Conservation (phyloP, 139 green algal species). For the Tetraselmis chui region DNA sequence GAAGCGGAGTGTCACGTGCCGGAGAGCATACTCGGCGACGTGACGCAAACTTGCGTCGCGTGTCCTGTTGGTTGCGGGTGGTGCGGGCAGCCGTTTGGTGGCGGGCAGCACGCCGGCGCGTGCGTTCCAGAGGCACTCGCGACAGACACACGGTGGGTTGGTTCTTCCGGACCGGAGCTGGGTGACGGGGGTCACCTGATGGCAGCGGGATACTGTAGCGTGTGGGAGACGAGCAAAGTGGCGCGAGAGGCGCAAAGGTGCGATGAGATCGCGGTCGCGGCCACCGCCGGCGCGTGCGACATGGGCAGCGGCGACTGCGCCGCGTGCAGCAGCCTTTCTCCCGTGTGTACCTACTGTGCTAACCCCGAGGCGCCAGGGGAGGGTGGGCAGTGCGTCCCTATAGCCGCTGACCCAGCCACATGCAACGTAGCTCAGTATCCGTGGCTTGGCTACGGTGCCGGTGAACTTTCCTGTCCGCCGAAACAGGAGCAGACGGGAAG, state of each 20-base stretch:
- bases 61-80: neutral
- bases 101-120: neutral
- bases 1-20: neutral
- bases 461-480: neutral
- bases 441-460: neutral
- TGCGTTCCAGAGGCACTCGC: neutral
- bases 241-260: neutral
- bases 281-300: neutral
- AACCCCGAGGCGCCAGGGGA: neutral
- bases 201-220: neutral
- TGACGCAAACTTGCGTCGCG: neutral
- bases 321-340: neutral
- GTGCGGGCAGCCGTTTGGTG: neutral
- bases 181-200: neutral
- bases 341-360: neutral
- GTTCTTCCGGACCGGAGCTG: neutral
- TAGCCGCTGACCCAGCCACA: neutral
- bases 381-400: neutral
- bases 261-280: neutral
- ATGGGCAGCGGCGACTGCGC: neutral
- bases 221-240: neutral
- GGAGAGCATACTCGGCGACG: neutral
- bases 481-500: too few relatives aligned
- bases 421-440: too few relatives aligned
- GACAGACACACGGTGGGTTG: neutral